phyloP scores from a whole-genome alignment of 2,329 filamentous ascomycete genomes.

The Calonectria pseudoreteaudii region DNA sequence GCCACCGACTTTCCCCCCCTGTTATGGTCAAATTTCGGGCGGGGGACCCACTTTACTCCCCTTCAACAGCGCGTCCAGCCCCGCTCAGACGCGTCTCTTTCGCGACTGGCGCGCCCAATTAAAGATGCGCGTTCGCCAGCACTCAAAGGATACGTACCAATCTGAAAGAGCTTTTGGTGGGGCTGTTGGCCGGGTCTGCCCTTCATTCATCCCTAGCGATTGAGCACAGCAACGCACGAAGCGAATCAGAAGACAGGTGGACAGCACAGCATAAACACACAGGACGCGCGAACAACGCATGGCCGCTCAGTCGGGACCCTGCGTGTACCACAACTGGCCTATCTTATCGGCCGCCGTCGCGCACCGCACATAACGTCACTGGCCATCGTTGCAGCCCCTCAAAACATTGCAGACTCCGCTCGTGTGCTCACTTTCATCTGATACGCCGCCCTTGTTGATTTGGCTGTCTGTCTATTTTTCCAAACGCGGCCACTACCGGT shows the following conservation, averaged over 20 bases:
- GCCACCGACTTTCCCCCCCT: constrained; percentile 37
- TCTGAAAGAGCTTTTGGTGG: constrained; percentile 3
- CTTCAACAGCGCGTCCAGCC: constrained; percentile 37
- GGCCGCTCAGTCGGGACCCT: constrained; percentile 2
- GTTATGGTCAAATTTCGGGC: constrained; percentile 30
- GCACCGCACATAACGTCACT: constrained; percentile 17
- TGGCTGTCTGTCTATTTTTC: constrained; percentile 1
- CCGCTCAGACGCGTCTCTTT: constrained; percentile 44
- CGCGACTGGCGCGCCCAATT: constrained; percentile 44
- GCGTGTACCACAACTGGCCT: constrained; percentile 11
- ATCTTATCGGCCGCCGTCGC: constrained; percentile 13
- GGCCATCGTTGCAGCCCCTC: constrained; percentile 9
- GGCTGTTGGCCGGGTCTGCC: neutral
- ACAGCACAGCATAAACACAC: constrained; percentile 23
- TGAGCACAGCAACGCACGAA: neutral
- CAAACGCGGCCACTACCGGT: constrained; percentile 15
- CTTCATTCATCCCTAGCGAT: constrained; percentile 6
- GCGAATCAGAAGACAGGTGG: constrained; percentile 23
- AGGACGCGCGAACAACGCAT: constrained; percentile 22
- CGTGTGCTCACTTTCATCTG: constrained; percentile 14
- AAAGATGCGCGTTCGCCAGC: constrained; percentile 7
- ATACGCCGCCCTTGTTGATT: constrained; percentile 23
- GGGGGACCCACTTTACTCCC: constrained; percentile 32
- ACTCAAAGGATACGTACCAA: constrained; percentile 4
- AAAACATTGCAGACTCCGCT: constrained; percentile 16